Evolutionary conservation across 2,329 filamentous ascomycete genomes (phyloP).

Genomic region (Delphinella strobiligena): DNA sequence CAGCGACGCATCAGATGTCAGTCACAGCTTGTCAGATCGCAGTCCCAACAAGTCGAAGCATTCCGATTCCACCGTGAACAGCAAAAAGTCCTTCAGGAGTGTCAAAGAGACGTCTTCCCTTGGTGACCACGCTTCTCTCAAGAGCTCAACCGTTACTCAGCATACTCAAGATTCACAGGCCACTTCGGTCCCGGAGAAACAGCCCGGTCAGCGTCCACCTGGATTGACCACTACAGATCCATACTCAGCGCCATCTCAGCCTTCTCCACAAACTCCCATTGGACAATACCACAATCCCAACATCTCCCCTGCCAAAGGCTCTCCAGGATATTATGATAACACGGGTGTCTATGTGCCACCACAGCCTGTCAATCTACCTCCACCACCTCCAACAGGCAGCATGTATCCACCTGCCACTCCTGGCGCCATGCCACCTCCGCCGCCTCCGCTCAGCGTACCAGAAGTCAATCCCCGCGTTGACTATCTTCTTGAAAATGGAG

Average conservation of each 20-base stretch:
- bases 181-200: slow-evolving; percentile 32
- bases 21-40: neutral
- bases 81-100: neutral
- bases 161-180: slow-evolving; percentile 33
- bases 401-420: slow-evolving; percentile 63
- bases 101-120: neutral
- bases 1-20: neutral
- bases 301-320: slow-evolving; percentile 18
- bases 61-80: neutral
- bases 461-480: slow-evolving; percentile 73
- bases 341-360: slow-evolving; percentile 26
- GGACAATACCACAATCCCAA: slow-evolving; percentile 25
- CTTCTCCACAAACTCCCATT: slow-evolving; percentile 33
- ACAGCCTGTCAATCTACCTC: slow-evolving; percentile 20
- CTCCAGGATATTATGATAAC: too few relatives aligned
- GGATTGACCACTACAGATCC: slow-evolving; percentile 24
- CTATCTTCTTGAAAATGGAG: slow-evolving; percentile 83
- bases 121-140: neutral
- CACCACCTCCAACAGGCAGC: slow-evolving; percentile 31
- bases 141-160: slow-evolving; percentile 24
- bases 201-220: slow-evolving; percentile 16
- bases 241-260: slow-evolving; percentile 26
- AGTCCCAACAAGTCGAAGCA: neutral
- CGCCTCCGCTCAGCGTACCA: slow-evolving; percentile 52
- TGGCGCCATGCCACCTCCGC: slow-evolving; percentile 52